Conservation (phyloP, 192 early-diverging fungal genomes). For the Coemansia sp. region DNA sequence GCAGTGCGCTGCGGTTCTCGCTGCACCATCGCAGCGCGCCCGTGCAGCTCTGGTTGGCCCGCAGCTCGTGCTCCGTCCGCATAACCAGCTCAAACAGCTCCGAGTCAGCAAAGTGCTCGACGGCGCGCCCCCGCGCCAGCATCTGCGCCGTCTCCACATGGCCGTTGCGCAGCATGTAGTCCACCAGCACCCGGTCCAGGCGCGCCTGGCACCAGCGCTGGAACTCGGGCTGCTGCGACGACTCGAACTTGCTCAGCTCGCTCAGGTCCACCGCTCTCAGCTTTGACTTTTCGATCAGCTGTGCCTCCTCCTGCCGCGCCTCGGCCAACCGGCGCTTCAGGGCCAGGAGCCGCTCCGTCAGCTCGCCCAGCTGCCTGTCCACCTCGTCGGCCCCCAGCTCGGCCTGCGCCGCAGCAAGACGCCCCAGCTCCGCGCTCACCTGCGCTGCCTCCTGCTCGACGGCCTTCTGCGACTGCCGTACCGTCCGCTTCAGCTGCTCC, state of each 20-base stretch:
- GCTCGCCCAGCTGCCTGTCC: conserved; percentile 53
- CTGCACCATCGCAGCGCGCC: conserved; percentile 91
- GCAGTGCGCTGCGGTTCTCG: conserved; percentile 82
- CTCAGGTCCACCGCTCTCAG: conserved; percentile 71
- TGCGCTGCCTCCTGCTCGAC: conserved; percentile 70
- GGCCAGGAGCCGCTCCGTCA: conserved; percentile 58
- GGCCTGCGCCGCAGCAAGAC: conserved; percentile 27
- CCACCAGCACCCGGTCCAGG: conserved; percentile 83
- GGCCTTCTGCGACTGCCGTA: conserved; percentile 66
- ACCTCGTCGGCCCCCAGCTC: conserved; percentile 52
- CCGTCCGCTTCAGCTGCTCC: conserved; percentile 76
- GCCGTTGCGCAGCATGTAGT: conserved; percentile 92
- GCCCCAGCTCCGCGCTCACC: conserved; percentile 12
- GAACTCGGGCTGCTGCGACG: conserved; percentile 65
- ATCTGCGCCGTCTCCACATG: conserved; percentile 67
- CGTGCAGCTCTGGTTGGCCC: conserved; percentile 64
- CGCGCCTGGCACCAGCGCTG: conserved; percentile 80
- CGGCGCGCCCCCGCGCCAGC: conserved; percentile 48
- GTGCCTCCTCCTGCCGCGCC: conserved; percentile 67
- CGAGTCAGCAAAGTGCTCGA: conserved; percentile 74
- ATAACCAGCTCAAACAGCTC: conserved; percentile 82
- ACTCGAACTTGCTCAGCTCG: conserved; percentile 60
- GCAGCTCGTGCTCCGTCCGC: conserved; percentile 73
- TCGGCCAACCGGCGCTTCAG: conserved; percentile 81
- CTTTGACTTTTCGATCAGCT: conserved; percentile 63